Evolutionary conservation across 768 basidiomycete genomes (phyloP), one percentile per base, ranked within the genome.

Genomic region (Phylloporus sp.): DNA sequence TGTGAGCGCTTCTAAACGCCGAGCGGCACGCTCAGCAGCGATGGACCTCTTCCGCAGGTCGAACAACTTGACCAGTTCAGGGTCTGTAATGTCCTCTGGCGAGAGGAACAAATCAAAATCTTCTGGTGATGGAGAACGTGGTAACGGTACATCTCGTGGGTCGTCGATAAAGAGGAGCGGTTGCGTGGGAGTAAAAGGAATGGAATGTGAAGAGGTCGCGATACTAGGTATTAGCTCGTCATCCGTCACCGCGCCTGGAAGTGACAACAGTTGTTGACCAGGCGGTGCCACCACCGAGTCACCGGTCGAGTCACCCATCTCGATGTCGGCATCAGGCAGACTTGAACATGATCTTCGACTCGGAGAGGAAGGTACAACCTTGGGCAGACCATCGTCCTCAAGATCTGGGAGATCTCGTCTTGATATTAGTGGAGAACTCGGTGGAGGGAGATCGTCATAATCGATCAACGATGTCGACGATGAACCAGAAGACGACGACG

Each of bases 71-170:
- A 62, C 64, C 5, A 76, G 57, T 20, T 78, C 75, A 1, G 73
- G 72, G 47, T 73, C 71, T 12, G 63, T 46, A 4, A 59, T 58
- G 11, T 65, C 67, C 35, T 71, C 71, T 5, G 66, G 57, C 1
- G 65, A 53, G 16, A 73, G 55, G 31, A 73, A 72, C 22, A 76
- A 52, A 47, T 73, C 66, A 45, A 72, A 69, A 44, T 70, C 69
- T 43, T 79, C 73, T 0, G 75, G 74, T 1, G 74, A 77, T 7
- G 72, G 73, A 3, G 77, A 76, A 16, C 73, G 76, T 6, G 69
- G 70, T 13, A 69, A 58, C 2, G 64, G 69, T 13, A 70, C 70
- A 48, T 70, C 72, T 35, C 68, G 70, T 16, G 70, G 68, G 43
- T 72, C 73, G 42, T 73, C 75, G 54, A 76, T 72, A 34, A 80